Base-by-base conservation (phyloP, 2,329 filamentous ascomycete genomes). In the Sarocladium strictum region DNA sequence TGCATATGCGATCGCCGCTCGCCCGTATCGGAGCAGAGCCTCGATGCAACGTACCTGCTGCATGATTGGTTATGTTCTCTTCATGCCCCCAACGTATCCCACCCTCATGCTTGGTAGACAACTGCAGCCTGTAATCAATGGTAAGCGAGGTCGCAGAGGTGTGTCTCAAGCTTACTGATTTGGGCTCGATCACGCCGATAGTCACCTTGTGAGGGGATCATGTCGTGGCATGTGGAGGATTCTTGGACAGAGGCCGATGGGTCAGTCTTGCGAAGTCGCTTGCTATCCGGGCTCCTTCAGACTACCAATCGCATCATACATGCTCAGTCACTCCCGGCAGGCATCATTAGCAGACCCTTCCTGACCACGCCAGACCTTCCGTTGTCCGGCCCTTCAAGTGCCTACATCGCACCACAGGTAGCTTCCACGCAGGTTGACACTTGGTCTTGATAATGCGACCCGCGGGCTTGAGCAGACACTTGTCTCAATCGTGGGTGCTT, bases 11-110 rank as follows among this genome's bases (percentile, higher is more conserved):
- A 27, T 51, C 47, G 43, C 19, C 43, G 15, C 14, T 32, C 43
- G 24, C 14, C 7, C 43, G 29, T 49, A 32, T 49, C 14, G 29
- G n/a, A 27, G 29, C 14, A 27, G 43, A 49, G 23, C 7, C 26
- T 49, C 11, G 24, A 49, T 49, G 43, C 43, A 49, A 32, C 43
- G n/a, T 24, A 49, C 26, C 24, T 21, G 10, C 26, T 27, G 43
- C 43, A 49, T 49, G 43, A 49, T 32, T 32, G 43, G 43, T 21
- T n/a, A 21, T 12, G 11, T 49, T 49, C 11, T 4, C 9, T 17
- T 49, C 26, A 3, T n/a, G 24, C 43, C 43, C 43, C 43, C 23
- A 49, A 49, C 43, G 27, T 19, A 27, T 49, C 43, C 43, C 43
- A n/a, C 12, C 43, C 43, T 29, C 26, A 24, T 29, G 43, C 43